Evolutionary conservation across 1,284 basidiomycete species (phyloP), one percentile per base, ranked within the genome.

Genomic region (Boletus semigastroideus): DNA sequence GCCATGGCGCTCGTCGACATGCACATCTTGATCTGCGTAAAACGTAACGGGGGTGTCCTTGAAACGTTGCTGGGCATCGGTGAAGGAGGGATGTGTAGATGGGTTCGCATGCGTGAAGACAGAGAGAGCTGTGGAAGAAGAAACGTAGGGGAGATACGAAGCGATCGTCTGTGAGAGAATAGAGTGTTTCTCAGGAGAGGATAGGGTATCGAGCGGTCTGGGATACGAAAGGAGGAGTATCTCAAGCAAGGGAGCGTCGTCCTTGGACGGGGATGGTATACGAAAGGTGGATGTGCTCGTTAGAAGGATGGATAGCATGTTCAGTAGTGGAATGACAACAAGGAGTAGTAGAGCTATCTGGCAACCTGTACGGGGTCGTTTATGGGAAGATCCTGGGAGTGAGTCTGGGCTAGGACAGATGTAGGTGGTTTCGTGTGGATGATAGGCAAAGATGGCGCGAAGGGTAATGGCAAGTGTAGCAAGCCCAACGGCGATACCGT

Each of bases 201-300:
- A 57, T 25, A 62, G 57, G 20, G 56, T 47, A 43, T 72, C 54
- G 34, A 49, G 58, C 1, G 69, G 66, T 33, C 73, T 69, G 10
- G 74, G 74, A 44, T 68, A 70, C 6, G 73, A 69, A 2, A 76
- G 62, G 14, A 74, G 50, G 28, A 75, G 51, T 27, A 75, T 71
- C 38, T 76, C 70, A 9, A 76, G 62, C 9, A 71, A 59, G 11
- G 73, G 65, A 2, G 52, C 48, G 10, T 54, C 55, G n/a, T 48
- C 46, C n/a, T 34, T 38, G n/a, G 65, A 61, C 9, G 54, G 17
- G 11, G 64, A 53, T 16, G 55, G 44, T 28, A 43, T 49, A 25
- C 46, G 30, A 25, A 41, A 4, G 17, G 37, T 5, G 2, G 22
- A 31, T 20, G 36, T 28, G 11, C 17, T 42, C 8, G 44, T 31